These are phyloP conservation scores for Pyrenochaeta sp. DNA, from an alignment of 2,329 filamentous ascomycete genomes.

Conservation along the genomic window DNA sequence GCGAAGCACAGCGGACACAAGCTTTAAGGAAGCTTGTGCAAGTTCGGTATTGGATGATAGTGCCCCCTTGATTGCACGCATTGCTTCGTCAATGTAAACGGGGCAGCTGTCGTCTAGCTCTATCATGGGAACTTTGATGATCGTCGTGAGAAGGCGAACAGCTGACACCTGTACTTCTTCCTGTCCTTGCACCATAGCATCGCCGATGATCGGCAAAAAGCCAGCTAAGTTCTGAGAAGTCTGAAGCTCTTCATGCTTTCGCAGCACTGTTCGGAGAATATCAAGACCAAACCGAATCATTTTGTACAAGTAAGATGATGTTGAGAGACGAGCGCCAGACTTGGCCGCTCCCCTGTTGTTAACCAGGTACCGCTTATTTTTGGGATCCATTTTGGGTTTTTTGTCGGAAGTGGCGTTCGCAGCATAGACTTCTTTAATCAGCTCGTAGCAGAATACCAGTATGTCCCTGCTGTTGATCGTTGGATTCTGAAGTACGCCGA, in stretches of 20 bases:
- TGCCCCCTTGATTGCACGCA: slow-evolving; percentile 79
- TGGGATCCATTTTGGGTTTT: slow-evolving; percentile 43
- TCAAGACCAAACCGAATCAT: slow-evolving; percentile 88
- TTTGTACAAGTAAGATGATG: slow-evolving; percentile 85
- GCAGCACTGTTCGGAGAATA: slow-evolving; percentile 82
- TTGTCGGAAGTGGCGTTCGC: slow-evolving; percentile 59
- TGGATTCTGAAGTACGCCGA: slow-evolving; percentile 83
- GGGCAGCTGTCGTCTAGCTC: slow-evolving; percentile 74
- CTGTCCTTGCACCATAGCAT: slow-evolving; percentile 82
- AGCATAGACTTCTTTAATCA: slow-evolving; percentile 86
- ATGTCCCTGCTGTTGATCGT: slow-evolving; percentile 81
- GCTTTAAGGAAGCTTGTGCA: slow-evolving; percentile 86
- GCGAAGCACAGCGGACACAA: slow-evolving; percentile 83
- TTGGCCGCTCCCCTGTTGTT: slow-evolving; percentile 80
- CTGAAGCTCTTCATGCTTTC: slow-evolving; percentile 82
- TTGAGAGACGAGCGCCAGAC: slow-evolving; percentile 73
- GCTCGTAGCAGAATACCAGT: slow-evolving; percentile 93
- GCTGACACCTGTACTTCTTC: slow-evolving; percentile 93
- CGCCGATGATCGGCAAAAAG: slow-evolving; percentile 88
- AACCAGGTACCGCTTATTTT: slow-evolving; percentile 77
- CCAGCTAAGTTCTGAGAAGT: slow-evolving; percentile 82
- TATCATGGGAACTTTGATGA: slow-evolving; percentile 82
- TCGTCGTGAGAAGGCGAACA: slow-evolving; percentile 82
- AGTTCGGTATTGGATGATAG: slow-evolving; percentile 83
- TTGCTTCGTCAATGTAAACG: slow-evolving; percentile 85